Conservation (phyloP, 305 asterid genomes). For the Fraxinus ornus region DNA sequence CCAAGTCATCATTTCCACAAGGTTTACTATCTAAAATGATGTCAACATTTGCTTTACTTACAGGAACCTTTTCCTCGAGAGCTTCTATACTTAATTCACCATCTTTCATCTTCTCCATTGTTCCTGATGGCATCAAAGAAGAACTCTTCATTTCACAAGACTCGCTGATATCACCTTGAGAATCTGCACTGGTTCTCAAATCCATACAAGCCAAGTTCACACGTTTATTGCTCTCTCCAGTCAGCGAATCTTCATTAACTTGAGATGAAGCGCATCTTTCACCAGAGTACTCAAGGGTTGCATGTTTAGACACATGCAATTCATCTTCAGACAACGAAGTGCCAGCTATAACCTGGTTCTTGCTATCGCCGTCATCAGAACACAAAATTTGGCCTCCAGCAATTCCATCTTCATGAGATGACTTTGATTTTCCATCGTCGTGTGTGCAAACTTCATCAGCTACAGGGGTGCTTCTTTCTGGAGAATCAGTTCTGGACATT, state of each 20-base stretch:
- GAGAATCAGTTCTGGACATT: slow-evolving; percentile 44
- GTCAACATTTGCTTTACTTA: slow-evolving; percentile 12
- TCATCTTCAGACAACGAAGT: slow-evolving; percentile 26
- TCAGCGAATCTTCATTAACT: slow-evolving; percentile 21
- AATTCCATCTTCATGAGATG: slow-evolving; percentile 29
- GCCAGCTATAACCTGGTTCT: slow-evolving; percentile 30
- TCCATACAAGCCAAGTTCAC: not conserved
- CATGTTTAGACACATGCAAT: slow-evolving; percentile 14
- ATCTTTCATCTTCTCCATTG: slow-evolving; percentile 30
- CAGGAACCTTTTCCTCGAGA: slow-evolving; percentile 29
- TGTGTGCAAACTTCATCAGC: slow-evolving; percentile 35
- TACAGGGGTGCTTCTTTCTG: slow-evolving; percentile 35
- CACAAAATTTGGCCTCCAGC: slow-evolving; percentile 21
- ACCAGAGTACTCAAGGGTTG: slow-evolving; percentile 15
- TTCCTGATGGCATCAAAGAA: slow-evolving; percentile 22
- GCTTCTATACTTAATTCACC: slow-evolving; percentile 28
- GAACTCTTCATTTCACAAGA: slow-evolving; percentile 30
- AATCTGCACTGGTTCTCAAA: slow-evolving; percentile 24
- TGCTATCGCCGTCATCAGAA: slow-evolving; percentile 27
- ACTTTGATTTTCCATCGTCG: slow-evolving; percentile 38
- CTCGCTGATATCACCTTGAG: slow-evolving; percentile 25
- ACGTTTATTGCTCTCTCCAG: slow-evolving; percentile 15
- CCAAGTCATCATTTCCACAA: slow-evolving; percentile 21
- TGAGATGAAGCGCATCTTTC: slow-evolving; percentile 22
- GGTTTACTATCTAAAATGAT: slow-evolving; percentile 23